phyloP scores from a whole-genome alignment of 805 yeast species.

The Wickerhamomyces hampshirensis region DNA sequence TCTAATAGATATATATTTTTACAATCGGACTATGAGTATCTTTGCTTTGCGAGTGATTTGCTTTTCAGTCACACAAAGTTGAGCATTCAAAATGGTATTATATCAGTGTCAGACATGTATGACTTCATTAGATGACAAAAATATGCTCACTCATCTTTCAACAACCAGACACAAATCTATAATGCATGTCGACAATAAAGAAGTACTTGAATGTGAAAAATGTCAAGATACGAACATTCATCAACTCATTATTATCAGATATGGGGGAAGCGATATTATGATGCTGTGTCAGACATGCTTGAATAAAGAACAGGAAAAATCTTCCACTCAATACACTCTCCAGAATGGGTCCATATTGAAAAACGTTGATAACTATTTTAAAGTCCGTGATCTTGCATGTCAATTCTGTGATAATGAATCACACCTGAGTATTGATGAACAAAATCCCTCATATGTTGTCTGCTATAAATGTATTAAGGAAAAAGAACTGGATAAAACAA shows the following conservation, averaged over 20 bases:
- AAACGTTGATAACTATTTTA: conserved; percentile 42
- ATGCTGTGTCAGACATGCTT: conserved; percentile 45
- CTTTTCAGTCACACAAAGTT: too few relatives aligned
- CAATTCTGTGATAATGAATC: conserved; percentile 37
- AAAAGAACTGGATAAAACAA: conserved; percentile 9
- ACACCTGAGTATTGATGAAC: conserved; percentile 32
- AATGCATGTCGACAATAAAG: conserved; percentile 29
- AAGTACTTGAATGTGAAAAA: conserved; percentile 48
- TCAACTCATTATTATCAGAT: conserved; percentile 44
- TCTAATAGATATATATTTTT: too few relatives aligned
- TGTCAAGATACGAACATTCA: conserved; percentile 52
- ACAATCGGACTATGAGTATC: too few relatives aligned
- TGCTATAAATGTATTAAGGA: conserved; percentile 41
- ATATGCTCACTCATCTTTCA: conserved; percentile 48
- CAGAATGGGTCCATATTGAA: conserved; percentile 52
- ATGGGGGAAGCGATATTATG: conserved; percentile 51
- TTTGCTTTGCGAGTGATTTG: too few relatives aligned
- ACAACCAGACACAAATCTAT: conserved; percentile 50
- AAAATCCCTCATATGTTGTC: conserved; percentile 25
- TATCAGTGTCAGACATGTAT: conserved; percentile 46
- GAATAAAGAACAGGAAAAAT: conserved; percentile 36
- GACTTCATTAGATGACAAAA: conserved; percentile 29
- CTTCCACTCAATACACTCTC: conserved; percentile 46
- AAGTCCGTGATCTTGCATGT: conserved; percentile 49
- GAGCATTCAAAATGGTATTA: conserved; percentile 11